These are phyloP conservation scores for Neurospora intermedia DNA, from an alignment of 495 filamentous ascomycete genomes.

Conservation along the genomic window DNA sequence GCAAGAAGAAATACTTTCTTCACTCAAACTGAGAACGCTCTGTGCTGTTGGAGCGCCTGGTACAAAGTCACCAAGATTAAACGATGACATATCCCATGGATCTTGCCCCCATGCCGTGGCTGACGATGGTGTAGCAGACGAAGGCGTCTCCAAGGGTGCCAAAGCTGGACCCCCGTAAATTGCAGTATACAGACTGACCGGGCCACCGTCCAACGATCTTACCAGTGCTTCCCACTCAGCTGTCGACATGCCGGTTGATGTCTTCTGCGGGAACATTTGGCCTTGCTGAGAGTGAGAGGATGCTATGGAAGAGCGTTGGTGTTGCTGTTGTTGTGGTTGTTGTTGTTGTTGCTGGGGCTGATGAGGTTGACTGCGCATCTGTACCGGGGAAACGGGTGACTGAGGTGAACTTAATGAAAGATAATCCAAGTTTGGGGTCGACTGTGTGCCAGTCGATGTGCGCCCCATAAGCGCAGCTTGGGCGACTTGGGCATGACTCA, in stretches of 20 bases:
- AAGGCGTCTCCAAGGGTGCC: slow-evolving; percentile 28
- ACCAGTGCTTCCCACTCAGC: slow-evolving; percentile 74
- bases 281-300: slow-evolving; percentile 10
- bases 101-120: slow-evolving; percentile 42
- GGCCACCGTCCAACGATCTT: slow-evolving; percentile 64
- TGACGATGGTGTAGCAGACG: slow-evolving; percentile 16
- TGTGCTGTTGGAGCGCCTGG: slow-evolving; percentile 38
- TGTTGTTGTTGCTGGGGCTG: slow-evolving; percentile 13
- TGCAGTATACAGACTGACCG: slow-evolving; percentile 70
- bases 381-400: slow-evolving; percentile 23
- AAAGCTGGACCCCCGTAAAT: slow-evolving; percentile 64
- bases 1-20: slow-evolving; percentile 57
- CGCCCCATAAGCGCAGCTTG: slow-evolving; percentile 22
- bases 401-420: slow-evolving; percentile 25
- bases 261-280: slow-evolving; percentile 22
- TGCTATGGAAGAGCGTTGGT: slow-evolving; percentile 19
- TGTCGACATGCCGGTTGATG: slow-evolving; percentile 33
- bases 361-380: slow-evolving; percentile 23
- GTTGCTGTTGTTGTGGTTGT: not conserved
- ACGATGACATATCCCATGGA: slow-evolving; percentile 40
- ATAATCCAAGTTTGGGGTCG: slow-evolving; percentile 29
- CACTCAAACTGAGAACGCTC: slow-evolving; percentile 65
- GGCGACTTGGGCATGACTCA: slow-evolving; percentile 22
- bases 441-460: slow-evolving; percentile 16
- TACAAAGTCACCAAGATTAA: slow-evolving; percentile 36